phyloP scores from a whole-genome alignment of 768 basidiomycete genomes.

The Trametes cinnabarina region DNA sequence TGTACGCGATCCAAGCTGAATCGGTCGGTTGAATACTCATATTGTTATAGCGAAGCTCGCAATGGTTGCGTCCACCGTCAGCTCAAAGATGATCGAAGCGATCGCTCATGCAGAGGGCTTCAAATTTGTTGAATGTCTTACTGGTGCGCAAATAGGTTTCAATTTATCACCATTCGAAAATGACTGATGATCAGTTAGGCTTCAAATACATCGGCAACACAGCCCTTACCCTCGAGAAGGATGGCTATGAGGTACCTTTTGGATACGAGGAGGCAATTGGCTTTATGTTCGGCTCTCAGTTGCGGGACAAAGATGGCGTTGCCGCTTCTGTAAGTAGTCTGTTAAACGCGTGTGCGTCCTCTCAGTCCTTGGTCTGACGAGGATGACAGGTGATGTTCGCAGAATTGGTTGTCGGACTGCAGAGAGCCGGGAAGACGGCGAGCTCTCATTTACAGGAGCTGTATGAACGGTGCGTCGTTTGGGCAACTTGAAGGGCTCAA shows the following conservation, averaged over 20 bases:
- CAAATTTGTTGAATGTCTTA: constrained; percentile 81
- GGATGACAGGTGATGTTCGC: constrained; percentile 60
- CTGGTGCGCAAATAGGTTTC: constrained; percentile 71
- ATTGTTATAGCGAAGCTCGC: constrained; percentile 55
- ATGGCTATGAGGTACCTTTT: constrained; percentile 69
- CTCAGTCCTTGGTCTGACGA: background rate
- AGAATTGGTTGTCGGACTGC: constrained; percentile 57
- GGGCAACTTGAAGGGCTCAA: background rate
- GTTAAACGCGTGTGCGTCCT: too few species aligned
- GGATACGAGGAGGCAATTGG: constrained; percentile 94
- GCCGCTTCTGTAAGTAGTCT: constrained; percentile 71
- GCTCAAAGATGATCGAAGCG: constrained; percentile 82
- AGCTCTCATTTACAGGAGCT: constrained; percentile 57
- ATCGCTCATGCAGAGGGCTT: constrained; percentile 79
- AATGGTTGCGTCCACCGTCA: constrained; percentile 88
- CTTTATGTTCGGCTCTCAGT: constrained; percentile 77
- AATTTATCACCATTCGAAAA: too few species aligned
- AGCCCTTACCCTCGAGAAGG: constrained; percentile 57
- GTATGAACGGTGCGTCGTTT: constrained; percentile 49
- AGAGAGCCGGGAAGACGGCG: constrained; percentile 51
- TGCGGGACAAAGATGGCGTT: constrained; percentile 88
- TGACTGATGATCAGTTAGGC: too few species aligned
- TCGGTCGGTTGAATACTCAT: too few species aligned
- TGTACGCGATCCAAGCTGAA: constrained; percentile 34
- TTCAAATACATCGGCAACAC: constrained; percentile 92